Conservation (phyloP, 257 asterid species). For the Scutellaria galericulata region DNA sequence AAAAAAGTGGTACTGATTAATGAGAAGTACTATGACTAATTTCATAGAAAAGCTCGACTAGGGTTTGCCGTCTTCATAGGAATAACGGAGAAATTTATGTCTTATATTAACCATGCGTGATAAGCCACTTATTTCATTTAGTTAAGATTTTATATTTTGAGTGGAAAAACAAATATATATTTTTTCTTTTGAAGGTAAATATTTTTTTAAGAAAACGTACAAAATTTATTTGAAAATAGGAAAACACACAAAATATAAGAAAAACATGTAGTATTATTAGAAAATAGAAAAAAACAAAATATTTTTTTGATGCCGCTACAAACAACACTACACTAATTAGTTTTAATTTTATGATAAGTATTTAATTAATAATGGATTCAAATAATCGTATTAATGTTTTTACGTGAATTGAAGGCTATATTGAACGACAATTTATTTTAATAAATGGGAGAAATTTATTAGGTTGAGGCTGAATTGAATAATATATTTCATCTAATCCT, state of each 20-base stretch:
- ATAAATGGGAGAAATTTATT: not conserved
- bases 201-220: no score
- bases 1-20: no score
- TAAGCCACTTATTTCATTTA: not conserved
- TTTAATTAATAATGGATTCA: no score
- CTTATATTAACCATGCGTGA: not conserved
- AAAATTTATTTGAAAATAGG: no score
- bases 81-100: conserved; percentile 21
- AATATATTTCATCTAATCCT: no score
- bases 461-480: no score
- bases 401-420: not conserved
- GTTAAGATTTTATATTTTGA: no score
- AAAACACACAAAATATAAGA: not conserved
- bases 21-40: conserved; percentile 21
- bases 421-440: not conserved
- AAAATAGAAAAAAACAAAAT: not conserved
- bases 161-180: no score
- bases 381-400: not conserved
- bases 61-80: not conserved
- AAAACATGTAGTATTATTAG: not conserved
- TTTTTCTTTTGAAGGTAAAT: no score
- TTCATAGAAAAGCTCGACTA: conserved; percentile 22
- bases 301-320: not conserved
- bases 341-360: no score
- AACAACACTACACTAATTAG: not conserved